These are phyloP conservation scores for Lachnellula subtilissima DNA, from an alignment of 2,329 filamentous ascomycete genomes.

Conservation along the genomic window DNA sequence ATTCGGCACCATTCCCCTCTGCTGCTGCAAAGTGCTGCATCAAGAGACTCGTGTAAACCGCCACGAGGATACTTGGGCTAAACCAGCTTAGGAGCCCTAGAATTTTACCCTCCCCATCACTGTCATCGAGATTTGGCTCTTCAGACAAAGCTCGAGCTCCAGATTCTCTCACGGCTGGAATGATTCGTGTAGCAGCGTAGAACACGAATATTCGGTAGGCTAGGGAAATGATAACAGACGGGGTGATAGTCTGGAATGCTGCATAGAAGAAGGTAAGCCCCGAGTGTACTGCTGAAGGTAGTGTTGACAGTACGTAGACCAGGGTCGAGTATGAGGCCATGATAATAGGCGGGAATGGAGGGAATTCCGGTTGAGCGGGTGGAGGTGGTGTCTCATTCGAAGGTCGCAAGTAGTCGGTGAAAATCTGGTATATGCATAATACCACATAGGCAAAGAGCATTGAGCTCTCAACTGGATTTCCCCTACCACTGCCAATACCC, in stretches of 20 bases:
- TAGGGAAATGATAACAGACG: constrained; percentile 91
- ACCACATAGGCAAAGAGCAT: constrained; percentile 95
- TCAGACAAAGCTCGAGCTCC: constrained; percentile 79
- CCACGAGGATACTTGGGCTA: constrained; percentile 87
- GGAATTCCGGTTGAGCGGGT: constrained; percentile 75
- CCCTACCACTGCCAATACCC: constrained; percentile 88
- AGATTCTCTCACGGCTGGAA: constrained; percentile 84
- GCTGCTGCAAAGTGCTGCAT: constrained; percentile 91
- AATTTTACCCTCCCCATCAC: constrained; percentile 73
- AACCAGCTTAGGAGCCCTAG: constrained; percentile 88
- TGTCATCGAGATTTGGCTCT: constrained; percentile 80
- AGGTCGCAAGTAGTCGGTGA: constrained; percentile 88
- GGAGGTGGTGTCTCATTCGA: constrained; percentile 52
- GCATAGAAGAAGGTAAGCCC: constrained; percentile 83
- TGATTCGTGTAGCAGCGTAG: constrained; percentile 92
- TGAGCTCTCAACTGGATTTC: constrained; percentile 92
- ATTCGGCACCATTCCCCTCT: constrained; percentile 59
- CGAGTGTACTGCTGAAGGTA: constrained; percentile 80
- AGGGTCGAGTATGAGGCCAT: constrained; percentile 97
- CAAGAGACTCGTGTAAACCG: constrained; percentile 91
- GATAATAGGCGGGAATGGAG: constrained; percentile 92
- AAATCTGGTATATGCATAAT: constrained; percentile 98
- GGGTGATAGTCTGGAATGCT: constrained; percentile 91
- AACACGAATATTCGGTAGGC: constrained; percentile 92
- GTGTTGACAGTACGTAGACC: constrained; percentile 72